phyloP scores from a whole-genome alignment of 768 basidiomycete genomes.

The Xerocomus spinulosus region DNA sequence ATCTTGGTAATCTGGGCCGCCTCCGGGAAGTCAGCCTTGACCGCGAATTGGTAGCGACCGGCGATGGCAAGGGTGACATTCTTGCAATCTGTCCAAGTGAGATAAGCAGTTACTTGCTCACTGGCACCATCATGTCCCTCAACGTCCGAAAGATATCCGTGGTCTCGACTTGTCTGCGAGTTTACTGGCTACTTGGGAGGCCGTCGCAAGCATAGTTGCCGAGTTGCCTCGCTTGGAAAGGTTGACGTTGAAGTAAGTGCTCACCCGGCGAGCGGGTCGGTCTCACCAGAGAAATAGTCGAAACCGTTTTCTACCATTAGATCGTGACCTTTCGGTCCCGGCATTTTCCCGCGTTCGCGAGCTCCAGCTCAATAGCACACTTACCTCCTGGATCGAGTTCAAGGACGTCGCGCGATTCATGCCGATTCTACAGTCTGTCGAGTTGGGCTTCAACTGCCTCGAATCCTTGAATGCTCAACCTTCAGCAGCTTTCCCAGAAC shows the following conservation, averaged over 20 bases:
- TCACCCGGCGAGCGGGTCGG: slow-evolving; percentile 8
- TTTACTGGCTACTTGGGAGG: slow-evolving; percentile 68
- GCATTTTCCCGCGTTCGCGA: slow-evolving; percentile 56
- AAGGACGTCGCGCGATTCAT: slow-evolving; percentile 45
- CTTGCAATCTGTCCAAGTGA: slow-evolving; percentile 62
- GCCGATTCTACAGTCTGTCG: slow-evolving; percentile 51
- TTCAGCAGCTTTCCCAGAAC: slow-evolving; percentile 16
- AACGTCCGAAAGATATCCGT: slow-evolving; percentile 52
- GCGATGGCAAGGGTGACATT: slow-evolving; percentile 49
- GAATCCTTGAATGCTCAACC: slow-evolving; percentile 25
- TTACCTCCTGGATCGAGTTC: slow-evolving; percentile 70
- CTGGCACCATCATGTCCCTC: slow-evolving; percentile 5
- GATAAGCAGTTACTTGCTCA: slow-evolving; percentile 20
- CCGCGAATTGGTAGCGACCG: slow-evolving; percentile 52
- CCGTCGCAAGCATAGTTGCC: slow-evolving; percentile 54
- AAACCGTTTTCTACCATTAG: slow-evolving; percentile 53
- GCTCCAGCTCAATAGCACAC: slow-evolving; percentile 69
- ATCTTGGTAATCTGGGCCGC: slow-evolving; percentile 58
- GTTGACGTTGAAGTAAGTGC: slow-evolving; percentile 74
- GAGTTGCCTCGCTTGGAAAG: slow-evolving; percentile 60
- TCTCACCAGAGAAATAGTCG: slow-evolving; percentile 42
- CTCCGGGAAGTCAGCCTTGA: slow-evolving; percentile 82
- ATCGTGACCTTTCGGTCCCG: slow-evolving; percentile 28
- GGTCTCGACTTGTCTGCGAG: slow-evolving; percentile 78
- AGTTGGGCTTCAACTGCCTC: slow-evolving; percentile 70